Evolutionary conservation across 2,329 filamentous ascomycete species (phyloP).

Genomic region (Corinectria fuckeliana): DNA sequence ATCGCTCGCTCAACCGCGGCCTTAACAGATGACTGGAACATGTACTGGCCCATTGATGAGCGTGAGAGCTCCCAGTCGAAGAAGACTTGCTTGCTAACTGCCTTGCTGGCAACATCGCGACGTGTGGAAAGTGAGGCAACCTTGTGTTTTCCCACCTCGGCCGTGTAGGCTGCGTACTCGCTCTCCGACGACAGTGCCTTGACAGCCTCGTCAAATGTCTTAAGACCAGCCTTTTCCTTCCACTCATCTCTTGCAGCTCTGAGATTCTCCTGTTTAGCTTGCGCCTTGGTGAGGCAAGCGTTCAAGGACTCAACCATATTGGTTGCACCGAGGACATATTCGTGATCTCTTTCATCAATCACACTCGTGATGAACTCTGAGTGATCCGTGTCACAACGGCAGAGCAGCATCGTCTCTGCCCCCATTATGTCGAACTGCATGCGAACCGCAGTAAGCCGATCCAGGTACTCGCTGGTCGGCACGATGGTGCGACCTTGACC

Average conservation of each 20-base stretch:
- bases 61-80: slow-evolving; percentile 47
- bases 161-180: slow-evolving; percentile 37
- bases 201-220: slow-evolving; percentile 46
- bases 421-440: slow-evolving; percentile 51
- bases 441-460: slow-evolving; percentile 43
- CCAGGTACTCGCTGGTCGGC: slow-evolving; percentile 47
- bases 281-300: background rate
- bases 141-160: slow-evolving; percentile 4
- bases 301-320: slow-evolving; percentile 26
- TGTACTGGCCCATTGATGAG: slow-evolving; percentile 44
- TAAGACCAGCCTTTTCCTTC: slow-evolving; percentile 40
- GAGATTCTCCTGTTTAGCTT: slow-evolving; percentile 36
- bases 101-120: slow-evolving; percentile 30
- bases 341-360: slow-evolving; percentile 47
- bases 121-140: slow-evolving; percentile 20
- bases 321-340: slow-evolving; percentile 48
- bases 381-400: slow-evolving; percentile 47
- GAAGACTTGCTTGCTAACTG: slow-evolving; percentile 33
- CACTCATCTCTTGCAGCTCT: slow-evolving; percentile 40
- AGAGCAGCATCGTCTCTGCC: slow-evolving; percentile 46
- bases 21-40: slow-evolving; percentile 42
- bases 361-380: slow-evolving; percentile 47
- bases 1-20: slow-evolving; percentile 43
- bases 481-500: slow-evolving; percentile 49
- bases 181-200: slow-evolving; percentile 32